Percentiles rank a stretch among this genome's conserved stretches.
Evolutionary conservation across 1,139 yeast species (phyloP).

Genomic region (Geotrichum restrictum): DNA sequence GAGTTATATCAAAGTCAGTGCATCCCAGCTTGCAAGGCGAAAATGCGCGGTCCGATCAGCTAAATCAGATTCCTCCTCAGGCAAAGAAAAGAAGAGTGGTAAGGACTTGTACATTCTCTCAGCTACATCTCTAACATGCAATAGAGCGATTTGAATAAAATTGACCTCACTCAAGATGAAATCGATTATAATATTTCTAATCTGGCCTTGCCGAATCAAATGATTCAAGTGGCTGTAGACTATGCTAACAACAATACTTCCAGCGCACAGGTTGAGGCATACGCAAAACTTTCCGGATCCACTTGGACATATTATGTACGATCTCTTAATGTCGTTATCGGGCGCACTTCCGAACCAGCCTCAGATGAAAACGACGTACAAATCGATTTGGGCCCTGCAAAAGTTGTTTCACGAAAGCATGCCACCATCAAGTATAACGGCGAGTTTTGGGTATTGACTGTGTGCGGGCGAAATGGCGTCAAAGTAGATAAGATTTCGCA

Average conservation of each 20-base stretch:
- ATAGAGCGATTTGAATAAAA: slow-evolving; percentile 4
- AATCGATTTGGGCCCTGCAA: slow-evolving; percentile 93
- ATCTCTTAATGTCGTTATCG: slow-evolving; percentile 70
- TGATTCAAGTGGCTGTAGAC: slow-evolving; percentile 45
- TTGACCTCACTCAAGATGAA: slow-evolving; percentile 34
- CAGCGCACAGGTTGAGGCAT: slow-evolving; percentile 88
- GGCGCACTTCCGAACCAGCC: slow-evolving; percentile 67
- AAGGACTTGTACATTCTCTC: background rate
- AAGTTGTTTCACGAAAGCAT: slow-evolving; percentile 87
- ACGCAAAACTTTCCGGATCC: slow-evolving; percentile 90
- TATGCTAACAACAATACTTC: slow-evolving; percentile 66
- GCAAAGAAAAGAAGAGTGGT: slow-evolving; percentile 8
- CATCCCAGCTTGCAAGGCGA: background rate
- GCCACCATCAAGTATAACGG: slow-evolving; percentile 79
- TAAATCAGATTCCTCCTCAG: background rate
- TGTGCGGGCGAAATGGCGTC: slow-evolving; percentile 88
- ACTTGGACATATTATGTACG: slow-evolving; percentile 94
- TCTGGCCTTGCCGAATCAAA: slow-evolving; percentile 44
- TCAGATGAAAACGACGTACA: slow-evolving; percentile 50
- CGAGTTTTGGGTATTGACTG: slow-evolving; percentile 78
- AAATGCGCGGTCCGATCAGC: background rate
- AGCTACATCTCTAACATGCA: background rate
- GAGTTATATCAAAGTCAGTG: slow-evolving; percentile 7
- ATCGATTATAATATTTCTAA: slow-evolving; percentile 46
- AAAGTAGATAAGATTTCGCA: slow-evolving; percentile 62